Evolutionary conservation across 1,284 basidiomycete species (phyloP).

Genomic region (Vanrija humicola): DNA sequence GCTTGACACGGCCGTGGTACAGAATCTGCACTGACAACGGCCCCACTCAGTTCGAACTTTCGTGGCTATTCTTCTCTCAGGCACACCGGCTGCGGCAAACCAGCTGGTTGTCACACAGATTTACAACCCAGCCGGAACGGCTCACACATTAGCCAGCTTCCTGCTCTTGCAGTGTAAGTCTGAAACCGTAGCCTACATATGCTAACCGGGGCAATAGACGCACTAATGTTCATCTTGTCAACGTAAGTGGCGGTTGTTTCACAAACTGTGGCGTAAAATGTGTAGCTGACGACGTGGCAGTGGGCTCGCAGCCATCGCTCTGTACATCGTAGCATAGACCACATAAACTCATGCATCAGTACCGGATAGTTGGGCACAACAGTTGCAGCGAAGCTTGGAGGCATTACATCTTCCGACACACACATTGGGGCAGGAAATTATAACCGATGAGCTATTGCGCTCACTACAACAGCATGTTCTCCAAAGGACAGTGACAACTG

Average conservation of each 20-base stretch:
- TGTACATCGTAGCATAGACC: neutral
- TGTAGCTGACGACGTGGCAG: neutral
- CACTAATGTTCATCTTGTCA: conserved; percentile 38
- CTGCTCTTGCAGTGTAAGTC: conserved; percentile 41
- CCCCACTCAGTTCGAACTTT: conserved; percentile 40
- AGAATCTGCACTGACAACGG: too few relatives aligned
- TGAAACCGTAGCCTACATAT: too few relatives aligned
- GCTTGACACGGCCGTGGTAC: conserved; percentile 6
- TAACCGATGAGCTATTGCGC: neutral
- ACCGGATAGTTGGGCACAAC: neutral
- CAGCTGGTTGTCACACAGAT: conserved; percentile 49
- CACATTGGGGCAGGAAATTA: neutral
- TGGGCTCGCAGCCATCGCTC: neutral
- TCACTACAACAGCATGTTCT: neutral
- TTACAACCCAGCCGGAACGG: conserved; percentile 46
- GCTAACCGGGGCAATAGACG: conserved; percentile 19
- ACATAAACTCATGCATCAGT: too few relatives aligned
- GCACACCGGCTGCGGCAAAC: conserved; percentile 45
- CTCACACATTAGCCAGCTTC: conserved; percentile 46
- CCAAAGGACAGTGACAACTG: too few relatives aligned
- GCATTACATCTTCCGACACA: neutral
- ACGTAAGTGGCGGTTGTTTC: conserved; percentile 26
- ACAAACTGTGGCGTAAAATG: too few relatives aligned
- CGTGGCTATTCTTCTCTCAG: conserved; percentile 44
- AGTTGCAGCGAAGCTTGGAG: neutral